Evolutionary conservation across 1,284 basidiomycete genomes (phyloP), one percentile per base, ranked within the genome.

Genomic region (Exsudoporus floridanus): DNA sequence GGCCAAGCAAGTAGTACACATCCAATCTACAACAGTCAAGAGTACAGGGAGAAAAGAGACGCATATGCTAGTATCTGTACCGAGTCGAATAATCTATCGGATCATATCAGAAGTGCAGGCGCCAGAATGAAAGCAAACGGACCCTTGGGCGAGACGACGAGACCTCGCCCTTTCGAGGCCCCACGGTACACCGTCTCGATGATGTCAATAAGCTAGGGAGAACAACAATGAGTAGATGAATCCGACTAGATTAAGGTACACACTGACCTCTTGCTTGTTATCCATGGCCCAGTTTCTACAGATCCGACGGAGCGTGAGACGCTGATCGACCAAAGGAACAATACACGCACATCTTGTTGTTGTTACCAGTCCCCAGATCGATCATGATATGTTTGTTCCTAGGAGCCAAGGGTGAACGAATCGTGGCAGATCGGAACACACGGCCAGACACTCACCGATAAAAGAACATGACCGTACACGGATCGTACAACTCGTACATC

Each of bases 311-410:
- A 21, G 27, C 2, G 28, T 37, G 30, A 48, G 34, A n/a, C 7
- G 12, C 14, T 0, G 28, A 10, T 5, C n/a, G n/a, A 10, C 2
- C 57, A 56, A 9, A 8, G 3, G 1, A 4, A 8, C 1, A 46
- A 28, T 35, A 25, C 8, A 79, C 90, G 58, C 56, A 93, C 92
- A 98, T 97, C 77, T 99, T 99, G 77, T 99, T 99, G 74, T 99
- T 99, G 76, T 99, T 98, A 77, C 97, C 96, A 46, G 96, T 99
- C 14, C 96, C 95, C 61, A 98, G 76, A 83, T 98, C 96, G 68
- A 99, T 98, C 96, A 99, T 98, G 74, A 99, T 99, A 69, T 99
- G 96, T 72, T 99, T 97, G 75, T 98, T 98, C 37, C 94, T 94
- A 65, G 18, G 44, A 49, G 19, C 42, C 14, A 19, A 2, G 9